Evolutionary conservation across 2,329 filamentous ascomycete genomes (phyloP).

Genomic region (Aureobasidium sp.): DNA sequence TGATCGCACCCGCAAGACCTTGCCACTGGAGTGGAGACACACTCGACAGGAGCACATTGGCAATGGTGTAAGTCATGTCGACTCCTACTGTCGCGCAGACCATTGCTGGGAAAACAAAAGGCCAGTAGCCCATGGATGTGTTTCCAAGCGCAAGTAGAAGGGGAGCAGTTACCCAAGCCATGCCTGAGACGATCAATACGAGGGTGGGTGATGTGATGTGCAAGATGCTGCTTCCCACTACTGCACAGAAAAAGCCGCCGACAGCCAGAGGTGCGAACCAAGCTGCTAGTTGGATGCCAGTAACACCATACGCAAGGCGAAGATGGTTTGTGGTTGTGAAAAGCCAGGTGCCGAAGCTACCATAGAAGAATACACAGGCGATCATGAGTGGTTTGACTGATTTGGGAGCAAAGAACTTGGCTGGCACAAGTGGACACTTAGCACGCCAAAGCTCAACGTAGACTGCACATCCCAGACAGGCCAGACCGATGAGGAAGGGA

Average conservation of each 20-base stretch:
- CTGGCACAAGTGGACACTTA: slow-evolving; percentile 29
- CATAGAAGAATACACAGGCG: slow-evolving; percentile 32
- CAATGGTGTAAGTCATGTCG: slow-evolving; percentile 32
- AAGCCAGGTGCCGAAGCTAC: slow-evolving; percentile 24
- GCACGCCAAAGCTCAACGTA: slow-evolving; percentile 32
- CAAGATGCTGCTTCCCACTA: slow-evolving; percentile 26
- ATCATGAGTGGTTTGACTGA: slow-evolving; percentile 29
- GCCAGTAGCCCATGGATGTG: slow-evolving; percentile 29
- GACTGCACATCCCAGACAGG: slow-evolving; percentile 25
- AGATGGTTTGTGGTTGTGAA: slow-evolving; percentile 29
- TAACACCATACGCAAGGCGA: slow-evolving; percentile 15
- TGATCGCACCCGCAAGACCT: slow-evolving; percentile 31
- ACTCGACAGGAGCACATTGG: slow-evolving; percentile 28
- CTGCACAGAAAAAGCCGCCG: slow-evolving; percentile 29
- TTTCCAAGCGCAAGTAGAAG: slow-evolving; percentile 30
- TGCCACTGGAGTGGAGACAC: slow-evolving; percentile 29
- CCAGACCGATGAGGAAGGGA: slow-evolving; percentile 26
- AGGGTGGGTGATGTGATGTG: slow-evolving; percentile 27
- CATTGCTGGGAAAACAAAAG: slow-evolving; percentile 32
- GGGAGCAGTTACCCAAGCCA: slow-evolving; percentile 31
- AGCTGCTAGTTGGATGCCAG: slow-evolving; percentile 26
- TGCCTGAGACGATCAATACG: slow-evolving; percentile 27
- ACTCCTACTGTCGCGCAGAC: slow-evolving; percentile 31
- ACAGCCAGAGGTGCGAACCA: slow-evolving; percentile 32
- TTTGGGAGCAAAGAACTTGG: slow-evolving; percentile 30